phyloP scores from a whole-genome alignment of 306 rosid genomes.

The Macrotyloma uniflorum region DNA sequence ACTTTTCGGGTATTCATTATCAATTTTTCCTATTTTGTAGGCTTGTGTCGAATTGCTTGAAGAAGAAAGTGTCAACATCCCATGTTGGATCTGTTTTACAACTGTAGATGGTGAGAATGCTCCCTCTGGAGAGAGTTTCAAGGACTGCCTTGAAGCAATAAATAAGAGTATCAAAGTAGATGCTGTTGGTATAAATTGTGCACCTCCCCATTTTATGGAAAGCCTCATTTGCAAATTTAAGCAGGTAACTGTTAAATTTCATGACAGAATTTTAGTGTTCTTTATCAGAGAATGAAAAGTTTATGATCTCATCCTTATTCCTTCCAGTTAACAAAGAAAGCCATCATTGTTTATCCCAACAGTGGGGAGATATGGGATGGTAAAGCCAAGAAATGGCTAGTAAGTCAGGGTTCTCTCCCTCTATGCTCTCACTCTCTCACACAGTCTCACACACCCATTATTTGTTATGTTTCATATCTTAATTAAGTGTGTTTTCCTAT shows the following conservation, averaged over 20 bases:
- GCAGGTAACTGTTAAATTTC: slow-evolving; percentile 49
- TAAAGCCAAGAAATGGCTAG: slow-evolving; percentile 83
- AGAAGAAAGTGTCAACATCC: slow-evolving; percentile 71
- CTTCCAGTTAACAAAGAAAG: slow-evolving; percentile 77
- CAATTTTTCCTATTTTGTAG: too few species aligned
- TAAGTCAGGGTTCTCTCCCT: slow-evolving; percentile 41
- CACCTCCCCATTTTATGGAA: slow-evolving; percentile 85
- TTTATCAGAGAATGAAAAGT: background rate
- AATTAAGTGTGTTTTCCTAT: background rate
- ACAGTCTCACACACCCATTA: too few species aligned
- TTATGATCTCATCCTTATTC: background rate
- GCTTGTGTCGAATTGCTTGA: slow-evolving; percentile 86
- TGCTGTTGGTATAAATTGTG: slow-evolving; percentile 90
- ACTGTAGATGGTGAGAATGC: slow-evolving; percentile 86
- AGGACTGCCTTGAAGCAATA: slow-evolving; percentile 66
- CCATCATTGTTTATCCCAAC: slow-evolving; percentile 79
- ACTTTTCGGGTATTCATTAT: too few species aligned
- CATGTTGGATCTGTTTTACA: slow-evolving; percentile 89
- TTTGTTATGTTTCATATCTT: slow-evolving; percentile 3
- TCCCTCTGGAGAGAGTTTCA: slow-evolving; percentile 83
- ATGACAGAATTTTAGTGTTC: background rate
- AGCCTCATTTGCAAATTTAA: slow-evolving; percentile 65
- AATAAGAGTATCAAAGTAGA: slow-evolving; percentile 63
- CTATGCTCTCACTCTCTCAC: background rate
- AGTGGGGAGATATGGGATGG: slow-evolving; percentile 96